Base-by-base conservation (phyloP, 257 asterid species). In the Galeopsis tetrahit region DNA sequence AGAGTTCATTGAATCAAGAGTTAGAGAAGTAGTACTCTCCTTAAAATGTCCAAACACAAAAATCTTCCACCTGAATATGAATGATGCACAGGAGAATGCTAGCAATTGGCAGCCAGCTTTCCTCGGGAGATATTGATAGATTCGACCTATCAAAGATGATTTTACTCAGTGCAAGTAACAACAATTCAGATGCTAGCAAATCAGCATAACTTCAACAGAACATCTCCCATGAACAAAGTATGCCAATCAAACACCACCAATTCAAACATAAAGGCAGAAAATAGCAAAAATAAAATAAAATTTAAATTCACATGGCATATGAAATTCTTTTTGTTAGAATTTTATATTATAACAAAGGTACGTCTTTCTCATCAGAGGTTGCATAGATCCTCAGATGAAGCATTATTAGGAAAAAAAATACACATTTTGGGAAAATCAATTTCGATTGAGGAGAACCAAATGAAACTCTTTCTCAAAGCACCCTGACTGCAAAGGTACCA, bases 71-170 rank as follows among this genome's bases (percentile, higher is more conserved):
- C 97, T 92, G 98, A 76, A 95, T 75, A 83, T 95, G 99, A 75
- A 81, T 49, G 63, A 92, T 87, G 87, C 99, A 87, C 40, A 90
- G 83, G 82, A 92, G 81, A 82, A 95, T 92, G 91, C 99, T 95
- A 53, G 92, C 88, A 68, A 95, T 76, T 44, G 99, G 99, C 81
- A 95, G 83, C 98, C 97, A 95, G 86, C 98, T 92, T 32, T 95
- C 99, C 57, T 95, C 99, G 0, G 97, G 98, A 68, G 93, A 92
- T 68, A 95, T 75, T 17, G 99, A 95, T 66, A 92, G 82, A 78
- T 88, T 88, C 31, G 96, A 73, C 90, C 99, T 92, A 46, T 38
- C 35, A 75, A 63, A 61, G 32, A 70, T 4, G 42, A 55, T 75
- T 63, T 36, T 65, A 64, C 67, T 67, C 53, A 21, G 52, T n/a